Conservation (phyloP, 1,284 basidiomycete species). For the Tylopilus sp. region DNA sequence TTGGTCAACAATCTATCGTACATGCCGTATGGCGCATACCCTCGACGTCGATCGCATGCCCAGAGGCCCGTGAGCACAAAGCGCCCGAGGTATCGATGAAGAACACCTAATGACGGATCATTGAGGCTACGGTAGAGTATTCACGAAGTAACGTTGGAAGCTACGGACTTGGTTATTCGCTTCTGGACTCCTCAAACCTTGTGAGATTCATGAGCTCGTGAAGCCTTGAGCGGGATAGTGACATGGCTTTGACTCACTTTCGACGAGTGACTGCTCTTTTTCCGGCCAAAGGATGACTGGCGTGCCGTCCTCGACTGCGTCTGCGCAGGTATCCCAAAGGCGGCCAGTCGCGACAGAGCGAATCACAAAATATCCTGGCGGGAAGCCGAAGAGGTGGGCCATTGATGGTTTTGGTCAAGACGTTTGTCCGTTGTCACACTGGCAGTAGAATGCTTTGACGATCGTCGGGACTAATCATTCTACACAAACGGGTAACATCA, state of each 20-base stretch:
- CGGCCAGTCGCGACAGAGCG: constrained; percentile 57
- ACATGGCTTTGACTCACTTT: constrained; percentile 44
- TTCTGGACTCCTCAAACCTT: constrained; percentile 62
- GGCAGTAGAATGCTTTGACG: no score
- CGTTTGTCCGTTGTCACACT: no score
- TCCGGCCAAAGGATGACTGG: constrained; percentile 63
- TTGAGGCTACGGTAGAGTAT: constrained; percentile 2
- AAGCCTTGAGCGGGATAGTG: constrained; percentile 4
- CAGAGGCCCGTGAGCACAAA: constrained; percentile 70
- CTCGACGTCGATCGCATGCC: constrained; percentile 76
- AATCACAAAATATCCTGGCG: constrained; percentile 72
- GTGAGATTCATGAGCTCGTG: constrained; percentile 10
- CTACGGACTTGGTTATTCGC: constrained; percentile 65
- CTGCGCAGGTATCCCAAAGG: constrained; percentile 58
- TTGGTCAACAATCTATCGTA: constrained; percentile 6
- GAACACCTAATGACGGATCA: constrained; percentile 63
- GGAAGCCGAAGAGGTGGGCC: constrained; percentile 52
- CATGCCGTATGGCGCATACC: constrained; percentile 39
- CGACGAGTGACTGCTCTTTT: constrained; percentile 70
- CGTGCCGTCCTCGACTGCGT: constrained; percentile 60
- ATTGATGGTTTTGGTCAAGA: constrained; percentile 9
- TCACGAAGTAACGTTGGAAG: neutral
- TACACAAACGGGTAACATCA: no score
- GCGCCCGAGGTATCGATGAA: constrained; percentile 74
- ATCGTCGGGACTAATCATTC: no score